Evolutionary conservation across 2,329 filamentous ascomycete genomes (phyloP), one percentile per base, ranked within the genome.

Genomic region (Colletotrichum sp.): DNA sequence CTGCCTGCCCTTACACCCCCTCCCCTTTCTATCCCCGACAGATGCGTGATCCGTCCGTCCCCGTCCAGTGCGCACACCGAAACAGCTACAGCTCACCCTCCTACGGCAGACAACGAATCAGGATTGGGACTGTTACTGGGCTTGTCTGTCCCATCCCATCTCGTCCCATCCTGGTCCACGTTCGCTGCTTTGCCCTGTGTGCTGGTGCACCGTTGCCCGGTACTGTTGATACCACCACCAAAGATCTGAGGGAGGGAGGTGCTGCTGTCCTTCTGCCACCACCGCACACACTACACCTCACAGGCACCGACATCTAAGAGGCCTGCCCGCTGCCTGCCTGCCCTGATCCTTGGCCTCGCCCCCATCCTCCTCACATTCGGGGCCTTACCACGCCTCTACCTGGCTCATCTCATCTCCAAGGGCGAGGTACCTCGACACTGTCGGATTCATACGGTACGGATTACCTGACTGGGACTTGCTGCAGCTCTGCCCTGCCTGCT

Each of bases 31-130:
- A 80, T 79, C 81, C 79, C 80, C 81, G 80, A 82, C 81, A 82
- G 76, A 75, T 75, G 71, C 81, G 82, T 80, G 81, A 84, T 81
- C 82, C 83, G 80, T 82, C 81, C 19, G n/a, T 75, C 66, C 74
- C 66, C 55, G 22, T 69, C 67, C 67, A 75, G 74, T 79, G 80
- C 80, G 82, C 81, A 81, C 71, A 55, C 66, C 81, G 79, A 83
- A 80, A 80, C 80, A 81, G 78, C 72, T 76, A 69, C 67, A 55
- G 34, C 67, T 60, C 80, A 79, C 80, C 77, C 78, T 81, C 77
- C 79, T 82, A 82, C 82, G 81, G 81, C 83, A 81, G 74, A 78
- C 79, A 79, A 76, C 80, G 80, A 83, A 84, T 81, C 82, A 82
- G 81, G 78, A 79, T 74, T 75, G 66, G 78, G 77, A 78, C 78